phyloP scores from a whole-genome alignment of 371 early-diverging fungal genomes.

The Haplosporangium sp. region DNA sequence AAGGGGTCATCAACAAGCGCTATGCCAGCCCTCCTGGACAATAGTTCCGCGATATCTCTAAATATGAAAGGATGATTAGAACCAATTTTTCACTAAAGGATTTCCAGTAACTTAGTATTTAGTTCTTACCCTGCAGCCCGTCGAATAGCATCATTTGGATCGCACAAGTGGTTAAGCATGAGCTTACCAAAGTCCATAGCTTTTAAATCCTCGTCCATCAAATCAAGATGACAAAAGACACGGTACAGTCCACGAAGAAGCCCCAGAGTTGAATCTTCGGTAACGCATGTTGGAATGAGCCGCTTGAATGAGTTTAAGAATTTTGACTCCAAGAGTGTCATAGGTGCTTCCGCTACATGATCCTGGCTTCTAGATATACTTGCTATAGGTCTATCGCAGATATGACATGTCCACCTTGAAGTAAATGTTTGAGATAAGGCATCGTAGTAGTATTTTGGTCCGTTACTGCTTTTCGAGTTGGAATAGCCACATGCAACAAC shows the following conservation, averaged over 20 bases:
- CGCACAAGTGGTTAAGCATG: constrained; percentile 16
- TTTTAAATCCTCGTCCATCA: constrained; percentile 8
- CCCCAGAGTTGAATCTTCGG: constrained; percentile 7
- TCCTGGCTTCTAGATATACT: not conserved
- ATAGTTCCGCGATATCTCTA: constrained; percentile 19
- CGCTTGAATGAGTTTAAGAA: constrained; percentile 30
- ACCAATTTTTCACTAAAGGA: too few species aligned
- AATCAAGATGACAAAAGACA: constrained; percentile 32
- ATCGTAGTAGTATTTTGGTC: constrained; percentile 20
- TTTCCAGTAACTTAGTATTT: too few species aligned
- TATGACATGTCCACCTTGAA: constrained; percentile 9
- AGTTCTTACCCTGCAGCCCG: constrained; percentile 29
- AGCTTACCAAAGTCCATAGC: constrained; percentile 30
- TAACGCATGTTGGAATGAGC: constrained; percentile 17
- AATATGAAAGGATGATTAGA: not conserved
- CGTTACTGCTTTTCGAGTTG: not conserved
- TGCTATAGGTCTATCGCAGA: not conserved
- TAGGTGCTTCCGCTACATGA: not conserved
- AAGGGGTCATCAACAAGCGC: constrained; percentile 22
- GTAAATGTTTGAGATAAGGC: not conserved
- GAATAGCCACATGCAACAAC: constrained; percentile 30
- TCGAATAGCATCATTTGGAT: constrained; percentile 6
- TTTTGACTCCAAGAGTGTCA: not conserved
- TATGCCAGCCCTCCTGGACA: constrained; percentile 12
- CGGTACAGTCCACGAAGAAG: constrained; percentile 31